Evolutionary conservation across 225 moss, liverwort and hornwort species (phyloP).

Genomic region (Neckera pumila): DNA sequence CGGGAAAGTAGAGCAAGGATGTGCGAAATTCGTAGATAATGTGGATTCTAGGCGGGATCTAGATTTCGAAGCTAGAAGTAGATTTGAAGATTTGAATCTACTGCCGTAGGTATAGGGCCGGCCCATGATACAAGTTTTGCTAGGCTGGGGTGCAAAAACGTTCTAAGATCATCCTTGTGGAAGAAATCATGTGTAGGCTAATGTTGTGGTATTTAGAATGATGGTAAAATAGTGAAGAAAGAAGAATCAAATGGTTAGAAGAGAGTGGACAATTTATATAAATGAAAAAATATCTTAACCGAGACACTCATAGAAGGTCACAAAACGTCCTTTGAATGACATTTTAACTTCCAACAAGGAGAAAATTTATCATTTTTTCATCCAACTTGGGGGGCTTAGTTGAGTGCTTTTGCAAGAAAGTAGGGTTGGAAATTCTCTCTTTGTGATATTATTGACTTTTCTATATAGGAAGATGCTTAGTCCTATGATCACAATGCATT

Average conservation of each 20-base stretch:
- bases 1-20: not conserved
- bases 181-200: not conserved
- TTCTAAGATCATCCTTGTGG: not conserved
- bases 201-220: not conserved
- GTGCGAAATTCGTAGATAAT: not conserved
- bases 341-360: rapidly evolving
- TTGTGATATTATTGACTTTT: not conserved
- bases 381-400: not conserved
- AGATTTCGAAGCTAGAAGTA: not conserved
- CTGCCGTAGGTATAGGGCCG: not conserved
- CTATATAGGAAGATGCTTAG: not conserved
- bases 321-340: not conserved
- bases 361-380: not conserved
- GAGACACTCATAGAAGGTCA: rapidly evolving
- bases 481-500: not conserved
- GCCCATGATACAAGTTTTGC: too few relatives aligned
- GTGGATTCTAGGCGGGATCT: rapidly evolving
- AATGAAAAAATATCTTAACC: not conserved
- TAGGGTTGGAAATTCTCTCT: not conserved
- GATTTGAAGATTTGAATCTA: not conserved
- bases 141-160: not conserved
- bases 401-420: not conserved
- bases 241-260: not conserved
- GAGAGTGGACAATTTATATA: not conserved
- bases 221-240: not conserved